Evolutionary conservation across 495 filamentous ascomycete species (phyloP).

Genomic region (Xylaria castorea): DNA sequence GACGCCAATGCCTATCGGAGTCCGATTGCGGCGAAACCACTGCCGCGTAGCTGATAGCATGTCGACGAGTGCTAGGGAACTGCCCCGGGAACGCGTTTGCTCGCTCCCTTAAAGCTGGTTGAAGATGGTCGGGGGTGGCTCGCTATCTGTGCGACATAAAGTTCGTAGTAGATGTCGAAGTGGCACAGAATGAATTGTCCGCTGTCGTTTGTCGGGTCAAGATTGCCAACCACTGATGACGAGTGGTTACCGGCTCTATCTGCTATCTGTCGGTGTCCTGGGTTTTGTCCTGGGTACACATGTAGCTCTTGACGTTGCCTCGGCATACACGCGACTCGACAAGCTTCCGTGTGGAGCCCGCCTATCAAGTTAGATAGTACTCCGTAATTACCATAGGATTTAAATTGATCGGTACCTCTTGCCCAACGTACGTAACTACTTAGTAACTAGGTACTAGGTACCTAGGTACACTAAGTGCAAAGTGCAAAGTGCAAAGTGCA

Average conservation of each 20-base stretch:
- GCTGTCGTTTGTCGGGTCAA: neutral
- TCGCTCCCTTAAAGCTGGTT: neutral
- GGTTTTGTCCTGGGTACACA: neutral
- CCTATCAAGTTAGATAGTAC: neutral
- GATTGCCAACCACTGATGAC: constrained; percentile 5
- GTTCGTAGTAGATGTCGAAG: neutral
- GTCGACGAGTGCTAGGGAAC: constrained; percentile 35
- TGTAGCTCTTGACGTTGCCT: constrained; percentile 9
- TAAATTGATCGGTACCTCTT: constrained; percentile 2
- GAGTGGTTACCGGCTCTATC: neutral
- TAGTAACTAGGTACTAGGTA: too few species aligned
- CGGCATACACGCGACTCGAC: constrained; percentile 16
- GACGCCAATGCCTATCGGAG: constrained; percentile 82
- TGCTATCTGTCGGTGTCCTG: neutral
- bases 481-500: neutral
- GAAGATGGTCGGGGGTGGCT: neutral
- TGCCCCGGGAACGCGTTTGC: neutral
- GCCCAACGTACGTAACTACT: too few species aligned
- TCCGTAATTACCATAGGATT: neutral
- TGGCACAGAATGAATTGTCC: neutral
- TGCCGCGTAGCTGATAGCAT: constrained; percentile 85
- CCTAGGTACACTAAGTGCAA: too few species aligned
- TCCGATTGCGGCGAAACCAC: constrained; percentile 93
- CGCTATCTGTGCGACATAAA: constrained; percentile 13
- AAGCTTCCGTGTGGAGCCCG: constrained; percentile 1